Percentiles rank a stretch among this genome's conserved stretches.
These are phyloP conservation scores for Annulohypoxylon nitens DNA, from an alignment of 495 filamentous ascomycete genomes.

Conservation along the genomic window DNA sequence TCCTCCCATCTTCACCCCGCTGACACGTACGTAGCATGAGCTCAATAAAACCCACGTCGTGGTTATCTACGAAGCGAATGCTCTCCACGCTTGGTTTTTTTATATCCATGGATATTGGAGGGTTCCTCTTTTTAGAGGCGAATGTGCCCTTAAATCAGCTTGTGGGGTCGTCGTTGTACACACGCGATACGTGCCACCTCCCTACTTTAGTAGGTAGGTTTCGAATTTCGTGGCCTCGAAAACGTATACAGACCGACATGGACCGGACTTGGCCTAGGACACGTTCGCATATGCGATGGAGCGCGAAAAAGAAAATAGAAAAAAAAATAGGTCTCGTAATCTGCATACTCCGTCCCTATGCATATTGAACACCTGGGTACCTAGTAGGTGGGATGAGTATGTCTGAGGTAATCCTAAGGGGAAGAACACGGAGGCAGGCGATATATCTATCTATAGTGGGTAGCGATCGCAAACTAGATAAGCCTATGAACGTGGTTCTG, in stretches of 20 bases:
- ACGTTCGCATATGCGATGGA: slow-evolving; percentile 11
- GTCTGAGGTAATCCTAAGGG: slow-evolving; percentile 34
- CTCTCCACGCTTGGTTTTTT: slow-evolving; percentile 1
- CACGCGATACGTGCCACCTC: slow-evolving; percentile 37
- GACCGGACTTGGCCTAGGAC: slow-evolving; percentile 15
- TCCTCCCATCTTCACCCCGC: slow-evolving; percentile 1
- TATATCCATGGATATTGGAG: neutral
- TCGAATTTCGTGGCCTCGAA: slow-evolving; percentile 19
- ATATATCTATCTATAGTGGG: slow-evolving; percentile 19
- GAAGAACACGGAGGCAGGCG: slow-evolving; percentile 18
- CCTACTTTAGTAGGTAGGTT: slow-evolving; percentile 40
- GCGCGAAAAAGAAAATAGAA: neutral
- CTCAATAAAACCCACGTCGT: slow-evolving; percentile 8
- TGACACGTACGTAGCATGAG: slow-evolving; percentile 5
- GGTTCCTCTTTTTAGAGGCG: slow-evolving; percentile 8
- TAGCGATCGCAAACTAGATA: slow-evolving; percentile 43
- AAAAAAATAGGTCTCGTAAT: slow-evolving; percentile 17
- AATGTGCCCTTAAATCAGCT: slow-evolving; percentile 21
- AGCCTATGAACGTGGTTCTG: slow-evolving; percentile 11
- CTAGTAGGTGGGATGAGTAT: neutral
- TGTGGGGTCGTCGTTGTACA: slow-evolving; percentile 21
- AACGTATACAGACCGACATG: slow-evolving; percentile 9
- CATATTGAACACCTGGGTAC: slow-evolving; percentile 8
- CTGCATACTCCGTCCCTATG: slow-evolving; percentile 12
- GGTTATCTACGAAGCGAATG: slow-evolving; percentile 21